A percentile compares a stretch with the other conserved stretches of the same genome.
Conservation (phyloP, 139 green algal genomes). For the Tetradesmus lagerheimii region DNA sequence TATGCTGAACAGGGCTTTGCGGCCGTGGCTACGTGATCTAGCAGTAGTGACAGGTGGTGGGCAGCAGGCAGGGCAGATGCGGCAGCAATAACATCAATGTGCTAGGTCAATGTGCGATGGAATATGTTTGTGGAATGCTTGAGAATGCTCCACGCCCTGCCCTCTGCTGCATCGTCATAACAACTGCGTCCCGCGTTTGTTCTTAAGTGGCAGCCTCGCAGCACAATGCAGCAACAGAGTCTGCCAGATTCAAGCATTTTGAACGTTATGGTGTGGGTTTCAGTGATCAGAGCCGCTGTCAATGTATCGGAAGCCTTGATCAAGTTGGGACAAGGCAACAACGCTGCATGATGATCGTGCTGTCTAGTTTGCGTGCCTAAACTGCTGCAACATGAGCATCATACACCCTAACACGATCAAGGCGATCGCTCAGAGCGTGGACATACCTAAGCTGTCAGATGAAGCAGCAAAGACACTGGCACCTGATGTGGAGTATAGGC, state of each 20-base stretch:
- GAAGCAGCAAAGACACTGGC: slow-evolving; percentile 76
- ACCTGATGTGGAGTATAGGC: slow-evolving; percentile 91
- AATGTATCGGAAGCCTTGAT: background rate
- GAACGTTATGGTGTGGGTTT: background rate
- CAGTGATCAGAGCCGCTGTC: background rate
- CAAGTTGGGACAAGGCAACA: background rate
- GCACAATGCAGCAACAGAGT: too few relatives aligned
- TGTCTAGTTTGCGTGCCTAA: background rate
- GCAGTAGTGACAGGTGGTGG: background rate
- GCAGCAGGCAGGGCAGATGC: background rate
- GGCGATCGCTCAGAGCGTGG: slow-evolving; percentile 76
- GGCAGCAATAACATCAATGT: background rate
- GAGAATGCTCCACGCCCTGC: background rate
- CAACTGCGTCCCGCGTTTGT: background rate
- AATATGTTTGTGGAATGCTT: background rate
- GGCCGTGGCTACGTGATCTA: background rate
- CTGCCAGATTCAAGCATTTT: too few relatives aligned
- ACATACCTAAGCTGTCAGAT: slow-evolving; percentile 67
- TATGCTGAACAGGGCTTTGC: background rate
- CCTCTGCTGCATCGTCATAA: background rate
- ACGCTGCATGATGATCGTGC: background rate
- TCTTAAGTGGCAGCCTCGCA: background rate
- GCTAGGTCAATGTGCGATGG: too few relatives aligned
- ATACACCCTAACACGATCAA: slow-evolving; percentile 65
- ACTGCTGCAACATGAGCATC: slow-evolving; percentile 53